A percentile compares a stretch with the other conserved stretches of the same genome.
These are phyloP conservation scores for Cyberlindnera galapagoensis DNA, from an alignment of 805 yeast genomes.

Conservation along the genomic window DNA sequence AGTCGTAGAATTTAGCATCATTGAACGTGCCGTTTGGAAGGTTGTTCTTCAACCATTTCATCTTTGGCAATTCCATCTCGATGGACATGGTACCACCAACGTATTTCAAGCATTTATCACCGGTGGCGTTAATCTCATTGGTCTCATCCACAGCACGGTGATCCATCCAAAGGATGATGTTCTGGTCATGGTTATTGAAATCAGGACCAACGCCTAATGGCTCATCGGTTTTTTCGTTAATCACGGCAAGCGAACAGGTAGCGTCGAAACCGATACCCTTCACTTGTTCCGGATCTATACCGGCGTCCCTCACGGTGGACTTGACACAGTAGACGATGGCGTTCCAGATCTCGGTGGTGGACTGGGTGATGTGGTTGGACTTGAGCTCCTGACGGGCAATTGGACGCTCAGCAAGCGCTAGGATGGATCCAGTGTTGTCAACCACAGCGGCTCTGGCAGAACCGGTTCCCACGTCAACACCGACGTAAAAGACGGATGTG, in stretches of 20 bases:
- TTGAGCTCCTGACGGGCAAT: constrained; percentile 71
- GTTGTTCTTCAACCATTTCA: constrained; percentile 90
- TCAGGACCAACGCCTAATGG: constrained; percentile 94
- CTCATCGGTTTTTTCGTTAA: constrained; percentile 53
- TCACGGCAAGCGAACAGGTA: constrained; percentile 88
- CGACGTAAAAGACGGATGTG: constrained; percentile 46
- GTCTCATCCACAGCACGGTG: constrained; percentile 89
- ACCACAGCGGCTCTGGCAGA: constrained; percentile 93
- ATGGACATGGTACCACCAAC: constrained; percentile 98
- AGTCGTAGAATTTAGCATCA: constrained; percentile 76
- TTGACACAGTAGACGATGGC: constrained; percentile 79
- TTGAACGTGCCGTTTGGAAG: constrained; percentile 56
- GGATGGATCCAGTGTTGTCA: constrained; percentile 74
- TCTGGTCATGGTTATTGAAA: constrained; percentile 63
- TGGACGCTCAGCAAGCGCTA: constrained; percentile 73
- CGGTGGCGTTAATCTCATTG: constrained; percentile 69
- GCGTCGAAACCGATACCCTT: constrained; percentile 95
- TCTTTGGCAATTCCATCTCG: constrained; percentile 97
- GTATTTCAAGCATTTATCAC: constrained; percentile 73
- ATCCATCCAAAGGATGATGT: constrained; percentile 96
- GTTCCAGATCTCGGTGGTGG: constrained; percentile 87
- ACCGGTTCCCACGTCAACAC: constrained; percentile 97
- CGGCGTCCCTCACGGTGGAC: constrained; percentile 66
- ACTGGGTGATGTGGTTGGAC: constrained; percentile 74
- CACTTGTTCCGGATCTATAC: constrained; percentile 59